Conservation (phyloP, 2,329 filamentous ascomycete species). For the Monosporascus cannonballus region DNA sequence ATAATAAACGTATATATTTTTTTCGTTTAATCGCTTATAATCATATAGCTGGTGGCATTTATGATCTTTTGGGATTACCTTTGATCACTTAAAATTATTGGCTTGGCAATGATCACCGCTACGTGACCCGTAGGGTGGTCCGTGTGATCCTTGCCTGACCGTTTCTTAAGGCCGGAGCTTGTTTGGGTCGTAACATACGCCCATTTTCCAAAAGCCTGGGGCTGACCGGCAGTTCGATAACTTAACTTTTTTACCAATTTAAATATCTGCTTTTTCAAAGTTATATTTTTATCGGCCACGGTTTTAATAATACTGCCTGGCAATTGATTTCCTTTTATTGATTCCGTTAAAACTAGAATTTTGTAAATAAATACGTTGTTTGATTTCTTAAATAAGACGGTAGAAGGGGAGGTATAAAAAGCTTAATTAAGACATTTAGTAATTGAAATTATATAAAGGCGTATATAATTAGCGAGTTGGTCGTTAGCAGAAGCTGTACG, state of each 20-base stretch:
- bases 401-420: slow-evolving; percentile 27
- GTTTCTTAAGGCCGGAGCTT: no score
- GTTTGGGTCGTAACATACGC: no score
- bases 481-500: slow-evolving; percentile 26
- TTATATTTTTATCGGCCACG: slow-evolving; percentile 11
- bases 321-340: slow-evolving; percentile 17
- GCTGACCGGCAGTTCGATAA: slow-evolving; percentile 17
- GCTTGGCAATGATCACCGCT: no score
- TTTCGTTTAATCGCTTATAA: no score
- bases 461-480: slow-evolving; percentile 23
- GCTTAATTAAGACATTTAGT: slow-evolving; percentile 22
- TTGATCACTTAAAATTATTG: no score
- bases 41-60: no score
- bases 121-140: no score
- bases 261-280: slow-evolving; percentile 18
- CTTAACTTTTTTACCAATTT: slow-evolving; percentile 17
- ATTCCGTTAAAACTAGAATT: slow-evolving; percentile 24
- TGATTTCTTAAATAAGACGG: slow-evolving; percentile 19
- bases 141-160: no score
- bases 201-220: slow-evolving; percentile 29
- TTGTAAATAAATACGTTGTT: slow-evolving; percentile 18
- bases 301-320: slow-evolving; percentile 20
- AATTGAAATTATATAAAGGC: slow-evolving; percentile 18
- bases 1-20: no score
- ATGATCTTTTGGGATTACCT: no score